Base-by-base conservation (phyloP, 1,139 yeast genomes). In the Magnusiomyces magnusii region DNA sequence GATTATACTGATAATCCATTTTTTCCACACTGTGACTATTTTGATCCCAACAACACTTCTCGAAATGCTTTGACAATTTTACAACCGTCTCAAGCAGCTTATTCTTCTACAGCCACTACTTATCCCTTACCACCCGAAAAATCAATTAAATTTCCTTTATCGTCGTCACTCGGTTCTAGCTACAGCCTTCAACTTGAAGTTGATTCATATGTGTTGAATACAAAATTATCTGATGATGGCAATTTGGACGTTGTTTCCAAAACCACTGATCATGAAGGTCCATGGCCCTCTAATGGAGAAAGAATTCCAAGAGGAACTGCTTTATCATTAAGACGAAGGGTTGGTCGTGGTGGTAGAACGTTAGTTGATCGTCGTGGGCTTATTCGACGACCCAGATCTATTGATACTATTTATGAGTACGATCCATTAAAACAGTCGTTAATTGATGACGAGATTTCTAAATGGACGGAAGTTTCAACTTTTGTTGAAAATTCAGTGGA, bases 1-100 rank as follows among this genome's bases (percentile, higher is more conserved):
- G 93, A 93, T 69, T 79, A 88, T 59, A 89, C 98, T 1, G 97
- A 92, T 73, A 92, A 88, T 73, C 87, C 95, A n/a, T 83, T 83
- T 68, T 88, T 86, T 67, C 97, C 97, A n/a, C 85, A 80, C 61
- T 86, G 90, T 70, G 85, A 87, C 65, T 80, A 90, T 60, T 79
- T 85, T 21, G 78, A 82, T 60, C 82, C 84, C 44, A 66, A 66
- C 44, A 58, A 57, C 25, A 66, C 64, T 23, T 65, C 65, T 15
- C 58, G 66, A 21, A 60, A 61, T 28, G 75, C 74, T 41, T 73
- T 77, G 50, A 73, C 76, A 41, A 71, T 81, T 54, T 72, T 81
- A 59, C 88, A 85, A 62, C 74, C 83, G 53, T 76, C 78, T 51
- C 92, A 86, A 67, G 78, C 88, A 1, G 93, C 96, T 1, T 88